Evolutionary conservation across 2,329 filamentous ascomycete genomes (phyloP), one percentile per base, ranked within the genome.

Genomic region (Pseudogymnoascus sp.): DNA sequence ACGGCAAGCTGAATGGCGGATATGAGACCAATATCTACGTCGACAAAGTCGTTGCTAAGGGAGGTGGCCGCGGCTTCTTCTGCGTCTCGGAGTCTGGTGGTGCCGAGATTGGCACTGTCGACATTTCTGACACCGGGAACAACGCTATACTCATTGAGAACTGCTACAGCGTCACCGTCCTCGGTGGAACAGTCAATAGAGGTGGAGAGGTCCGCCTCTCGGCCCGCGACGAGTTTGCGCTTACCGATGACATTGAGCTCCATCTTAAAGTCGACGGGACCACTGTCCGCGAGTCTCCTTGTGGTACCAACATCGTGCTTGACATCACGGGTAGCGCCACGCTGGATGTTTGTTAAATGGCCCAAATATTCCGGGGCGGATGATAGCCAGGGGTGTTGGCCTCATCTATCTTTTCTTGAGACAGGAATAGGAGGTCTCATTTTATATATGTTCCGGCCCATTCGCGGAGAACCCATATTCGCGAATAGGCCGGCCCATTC

Each of bases 71-170:
- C 1, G 82, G 82, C 5, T 68, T 84, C 65, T 84, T 84, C 71
- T 84, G 82, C 63, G 82, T 84, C 1, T 83, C 80, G 0, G 74
- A 79, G 67, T 83, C 80, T 0, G 82, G 82, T 0, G 82, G 73
- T n/a, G 80, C 75, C 1, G 77, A 76, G 7, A 84, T 85, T 63
- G 71, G 70, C 7, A 74, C 66, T 4, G 72, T 84, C 16, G 80
- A 84, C 66, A 74, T 84, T 1, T 76, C 80, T 0, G 72, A 74
- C 66, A 84, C 83, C 59, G 82, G 77, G 0, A 82, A 81, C 69
- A 84, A 84, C 63, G 79, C 82, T 0, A 76, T 84, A 18, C 74
- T 85, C 1, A 80, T 85, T 28, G 82, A 85, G 75, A 85, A 85
- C 71, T 84, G 82, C 73, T 84, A 84, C 70, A 81, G 81, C 61